Percentiles rank a stretch among this genome's conserved stretches.
These are phyloP conservation scores for Salix purpurea DNA, from an alignment of 345 rosid genomes.

Conservation along the genomic window DNA sequence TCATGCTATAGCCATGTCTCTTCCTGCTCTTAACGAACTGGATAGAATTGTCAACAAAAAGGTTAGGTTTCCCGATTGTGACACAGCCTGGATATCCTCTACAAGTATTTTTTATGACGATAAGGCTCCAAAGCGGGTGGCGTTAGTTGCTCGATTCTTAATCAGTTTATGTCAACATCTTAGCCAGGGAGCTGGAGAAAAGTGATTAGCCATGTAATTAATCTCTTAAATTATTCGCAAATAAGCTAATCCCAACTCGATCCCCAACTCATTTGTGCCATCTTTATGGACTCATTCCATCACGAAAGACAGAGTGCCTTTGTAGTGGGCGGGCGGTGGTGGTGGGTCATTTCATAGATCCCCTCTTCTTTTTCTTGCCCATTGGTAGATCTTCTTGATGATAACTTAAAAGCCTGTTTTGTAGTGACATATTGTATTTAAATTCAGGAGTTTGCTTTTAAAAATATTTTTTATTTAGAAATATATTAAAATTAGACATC, in stretches of 20 bases:
- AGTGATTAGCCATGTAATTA: background rate
- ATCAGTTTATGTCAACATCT: constrained; percentile 26
- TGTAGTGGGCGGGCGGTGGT: constrained; percentile 2
- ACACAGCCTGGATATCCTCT: constrained; percentile 16
- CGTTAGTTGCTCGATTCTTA: constrained; percentile 27
- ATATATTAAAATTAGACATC: no score
- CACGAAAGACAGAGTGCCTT: background rate
- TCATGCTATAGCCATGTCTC: no score
- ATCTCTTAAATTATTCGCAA: background rate
- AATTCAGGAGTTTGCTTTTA: no score
- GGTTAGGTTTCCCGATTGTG: constrained; percentile 14
- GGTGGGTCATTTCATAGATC: constrained; percentile 30
- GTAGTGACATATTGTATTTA: no score
- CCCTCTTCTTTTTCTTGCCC: background rate
- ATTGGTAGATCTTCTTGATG: constrained; percentile 17
- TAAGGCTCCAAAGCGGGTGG: constrained; percentile 46
- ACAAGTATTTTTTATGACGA: background rate
- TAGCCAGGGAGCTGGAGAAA: constrained; percentile 17
- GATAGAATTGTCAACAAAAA: background rate
- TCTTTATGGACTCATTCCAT: constrained; percentile 19
- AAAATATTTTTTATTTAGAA: no score
- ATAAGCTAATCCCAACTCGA: constrained; percentile 2
- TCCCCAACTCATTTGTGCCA: constrained; percentile 12
- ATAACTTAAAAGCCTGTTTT: background rate
- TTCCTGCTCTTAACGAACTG: background rate